Percentiles rank a stretch among this genome's conserved stretches.
phyloP scores from a whole-genome alignment of 805 yeast species.

The Kurtzmaniella cleridarum region DNA sequence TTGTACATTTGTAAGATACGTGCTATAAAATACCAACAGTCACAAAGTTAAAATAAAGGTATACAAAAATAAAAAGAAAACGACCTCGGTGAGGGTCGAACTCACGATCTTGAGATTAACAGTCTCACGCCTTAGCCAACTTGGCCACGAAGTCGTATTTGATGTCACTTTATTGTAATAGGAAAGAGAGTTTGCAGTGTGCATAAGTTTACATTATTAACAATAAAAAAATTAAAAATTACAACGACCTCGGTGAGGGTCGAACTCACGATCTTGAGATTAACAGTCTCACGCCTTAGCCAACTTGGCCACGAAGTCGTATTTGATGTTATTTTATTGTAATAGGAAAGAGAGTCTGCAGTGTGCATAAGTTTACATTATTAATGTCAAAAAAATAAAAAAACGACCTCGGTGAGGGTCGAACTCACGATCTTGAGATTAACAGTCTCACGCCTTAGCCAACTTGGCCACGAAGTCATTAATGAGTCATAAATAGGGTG shows the following conservation, averaged over 20 bases:
- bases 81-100: conserved; percentile 18
- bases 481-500: no score
- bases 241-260: no score
- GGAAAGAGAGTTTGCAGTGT: no score
- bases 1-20: neutral
- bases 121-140: conserved; percentile 18
- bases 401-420: conserved; percentile 14
- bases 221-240: no score
- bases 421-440: conserved; percentile 14
- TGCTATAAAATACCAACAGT: neutral
- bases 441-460: conserved; percentile 16
- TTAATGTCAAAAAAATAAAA: no score
- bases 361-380: no score
- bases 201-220: no score
- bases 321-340: neutral
- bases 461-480: conserved; percentile 14
- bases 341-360: conserved; percentile 1
- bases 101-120: conserved; percentile 18
- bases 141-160: conserved; percentile 15
- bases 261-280: conserved; percentile 23
- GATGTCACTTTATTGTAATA: no score
- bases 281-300: conserved; percentile 25
- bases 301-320: conserved; percentile 26
- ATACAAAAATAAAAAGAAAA: conserved; percentile 3
- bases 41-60: no score